Base-by-base conservation (phyloP, 176 grass and related monocot species). In the Puccinellia tenuiflora region DNA sequence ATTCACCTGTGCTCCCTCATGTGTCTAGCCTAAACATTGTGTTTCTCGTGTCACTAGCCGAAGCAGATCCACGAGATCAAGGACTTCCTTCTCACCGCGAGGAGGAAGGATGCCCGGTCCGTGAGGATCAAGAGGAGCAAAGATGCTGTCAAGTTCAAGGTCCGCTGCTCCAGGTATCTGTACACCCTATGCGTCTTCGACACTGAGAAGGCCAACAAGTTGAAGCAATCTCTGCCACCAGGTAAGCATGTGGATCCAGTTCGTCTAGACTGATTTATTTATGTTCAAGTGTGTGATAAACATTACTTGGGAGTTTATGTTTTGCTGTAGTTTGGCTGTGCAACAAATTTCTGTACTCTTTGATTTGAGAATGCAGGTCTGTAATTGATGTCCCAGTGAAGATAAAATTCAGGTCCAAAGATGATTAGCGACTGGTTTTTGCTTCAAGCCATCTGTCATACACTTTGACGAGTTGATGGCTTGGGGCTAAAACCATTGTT, bases 21-120 rank as follows among this genome's bases (percentile, higher is more conserved):
- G 18, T 79, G 18, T 33, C n/a, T 55, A 25, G 54, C 25, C 28
- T 22, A 45, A 82, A 39, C 39, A 54, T 14, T 31, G 12, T 63
- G 40, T 51, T 6, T 75, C 12, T 52, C 20, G 9, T 37, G 15
- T 71, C 0, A 53, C 51, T 70, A 94, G 92, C 90, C 92, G 42
- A 94, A 94, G 92, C 89, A 94, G 85, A 94, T 94, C 45, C 87
- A 88, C 51, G 92, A 92, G 85, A 90, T 94, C 80, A 94, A 94
- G 86, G 92, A 94, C 75, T 94, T 94, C 89, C 92, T 94, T 68
- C 90, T 94, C 80, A 92, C 92, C 0, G 90, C 81, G 2, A 94
- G 87, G 78, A 92, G 92, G 81, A 94, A 94, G 81, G 92, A 94
- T 79, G 92, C 92, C 24, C 84, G 87, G 14, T 94, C 89, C 12